phyloP scores from a whole-genome alignment of 768 basidiomycete genomes.

The Sarcomyxa edulis region DNA sequence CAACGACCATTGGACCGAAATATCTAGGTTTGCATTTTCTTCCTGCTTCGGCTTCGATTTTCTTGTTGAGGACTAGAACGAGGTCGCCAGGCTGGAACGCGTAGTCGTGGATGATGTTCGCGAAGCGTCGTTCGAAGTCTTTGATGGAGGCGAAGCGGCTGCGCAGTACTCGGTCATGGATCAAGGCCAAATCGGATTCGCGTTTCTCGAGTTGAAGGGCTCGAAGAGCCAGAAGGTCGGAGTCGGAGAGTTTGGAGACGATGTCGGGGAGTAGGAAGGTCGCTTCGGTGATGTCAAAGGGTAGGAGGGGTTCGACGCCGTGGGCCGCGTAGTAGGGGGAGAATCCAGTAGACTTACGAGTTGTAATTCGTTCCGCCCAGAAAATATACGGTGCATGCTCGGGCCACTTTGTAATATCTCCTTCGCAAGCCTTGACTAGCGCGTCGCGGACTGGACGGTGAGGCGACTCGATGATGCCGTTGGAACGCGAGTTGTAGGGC shows the following conservation, averaged over 20 bases:
- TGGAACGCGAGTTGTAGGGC: slow-evolving; percentile 33
- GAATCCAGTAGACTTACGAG: slow-evolving; percentile 22
- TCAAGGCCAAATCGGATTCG: slow-evolving; percentile 13
- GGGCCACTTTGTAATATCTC: slow-evolving; percentile 26
- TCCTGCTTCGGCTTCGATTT: background rate
- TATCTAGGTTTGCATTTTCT: slow-evolving; percentile 5
- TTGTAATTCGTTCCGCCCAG: slow-evolving; percentile 27
- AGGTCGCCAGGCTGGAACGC: slow-evolving; percentile 23
- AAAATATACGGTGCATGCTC: slow-evolving; percentile 16
- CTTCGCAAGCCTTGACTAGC: slow-evolving; percentile 23
- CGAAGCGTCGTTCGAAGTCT: slow-evolving; percentile 18
- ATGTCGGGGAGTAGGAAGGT: slow-evolving; percentile 10
- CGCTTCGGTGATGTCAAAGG: slow-evolving; percentile 20
- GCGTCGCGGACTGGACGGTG: slow-evolving; percentile 23
- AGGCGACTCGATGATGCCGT: slow-evolving; percentile 26
- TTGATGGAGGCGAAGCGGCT: slow-evolving; percentile 9
- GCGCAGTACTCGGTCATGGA: background rate
- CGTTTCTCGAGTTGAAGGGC: slow-evolving; percentile 18
- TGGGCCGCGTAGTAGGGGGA: slow-evolving; percentile 28
- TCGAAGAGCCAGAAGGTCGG: slow-evolving; percentile 4
- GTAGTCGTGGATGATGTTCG: slow-evolving; percentile 12
- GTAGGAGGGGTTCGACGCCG: slow-evolving; percentile 27
- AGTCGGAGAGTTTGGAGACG: background rate
- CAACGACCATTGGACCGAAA: slow-evolving; percentile 1
- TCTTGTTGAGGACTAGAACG: slow-evolving; percentile 27